A percentile compares a stretch with the other conserved stretches of the same genome.
These are phyloP conservation scores for Xylaria sp. DNA, from an alignment of 2,329 filamentous ascomycete genomes.

Conservation along the genomic window DNA sequence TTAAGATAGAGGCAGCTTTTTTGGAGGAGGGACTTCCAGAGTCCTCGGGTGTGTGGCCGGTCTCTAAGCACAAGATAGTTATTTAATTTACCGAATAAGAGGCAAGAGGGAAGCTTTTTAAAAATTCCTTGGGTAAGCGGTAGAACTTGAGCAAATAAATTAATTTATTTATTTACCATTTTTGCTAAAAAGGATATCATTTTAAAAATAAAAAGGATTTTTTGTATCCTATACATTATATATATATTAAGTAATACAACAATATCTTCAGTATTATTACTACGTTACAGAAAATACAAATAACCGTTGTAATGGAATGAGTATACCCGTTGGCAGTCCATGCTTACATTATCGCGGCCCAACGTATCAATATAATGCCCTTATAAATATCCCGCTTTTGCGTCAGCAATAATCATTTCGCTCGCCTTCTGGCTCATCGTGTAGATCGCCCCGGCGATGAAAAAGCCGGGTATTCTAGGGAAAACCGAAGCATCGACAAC, in stretches of 20 bases:
- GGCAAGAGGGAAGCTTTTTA: background rate
- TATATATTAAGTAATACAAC: background rate
- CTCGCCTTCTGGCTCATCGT: constrained; percentile 24
- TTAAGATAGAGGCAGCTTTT: background rate
- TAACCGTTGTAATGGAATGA: background rate
- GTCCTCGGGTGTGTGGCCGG: background rate
- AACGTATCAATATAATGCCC: background rate
- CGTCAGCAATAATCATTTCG: constrained; percentile 22
- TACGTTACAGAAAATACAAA: background rate
- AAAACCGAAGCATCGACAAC: constrained; percentile 62
- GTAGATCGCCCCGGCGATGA: constrained; percentile 18
- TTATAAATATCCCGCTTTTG: background rate
- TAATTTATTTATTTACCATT: background rate
- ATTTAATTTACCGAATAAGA: background rate
- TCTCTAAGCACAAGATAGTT: background rate
- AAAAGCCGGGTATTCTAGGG: constrained; percentile 26
- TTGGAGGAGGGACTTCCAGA: constrained; percentile 3
- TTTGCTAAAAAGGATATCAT: background rate
- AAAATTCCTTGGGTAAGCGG: background rate
- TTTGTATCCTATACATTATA: too few relatives aligned
- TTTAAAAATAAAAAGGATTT: constrained; percentile 27
- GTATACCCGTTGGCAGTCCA: background rate
- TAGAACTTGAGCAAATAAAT: background rate
- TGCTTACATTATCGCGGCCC: background rate
- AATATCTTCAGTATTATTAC: background rate